Percentiles rank a stretch among this genome's conserved stretches.
phyloP scores from a whole-genome alignment of 352 stramenopile species.

The Pilasporangium apinafurcum region DNA sequence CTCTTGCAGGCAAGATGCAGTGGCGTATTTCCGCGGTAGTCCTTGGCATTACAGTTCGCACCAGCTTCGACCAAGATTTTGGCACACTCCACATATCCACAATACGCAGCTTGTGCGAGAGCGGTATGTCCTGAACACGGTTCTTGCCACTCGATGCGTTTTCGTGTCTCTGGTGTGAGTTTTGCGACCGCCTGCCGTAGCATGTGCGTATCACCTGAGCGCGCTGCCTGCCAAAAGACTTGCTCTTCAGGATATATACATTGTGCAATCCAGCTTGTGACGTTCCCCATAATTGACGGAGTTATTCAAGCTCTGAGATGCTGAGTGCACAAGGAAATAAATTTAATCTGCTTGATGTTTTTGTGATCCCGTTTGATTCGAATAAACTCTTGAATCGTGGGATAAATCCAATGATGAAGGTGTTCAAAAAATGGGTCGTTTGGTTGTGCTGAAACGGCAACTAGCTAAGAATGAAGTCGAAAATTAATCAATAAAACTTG shows the following conservation, averaged over 20 bases:
- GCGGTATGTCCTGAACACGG: constrained; percentile 33
- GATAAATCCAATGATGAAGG: too few species aligned
- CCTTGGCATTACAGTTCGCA: constrained; percentile 44
- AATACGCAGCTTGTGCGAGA: constrained; percentile 29
- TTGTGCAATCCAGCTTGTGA: constrained; percentile 41
- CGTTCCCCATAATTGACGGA: constrained; percentile 24
- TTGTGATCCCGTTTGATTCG: too few species aligned
- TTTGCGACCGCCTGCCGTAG: constrained; percentile 26
- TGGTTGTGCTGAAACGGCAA: too few species aligned
- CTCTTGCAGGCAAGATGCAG: constrained; percentile 51
- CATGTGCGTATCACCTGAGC: constrained; percentile 22
- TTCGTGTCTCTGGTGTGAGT: constrained; percentile 29
- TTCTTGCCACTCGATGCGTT: constrained; percentile 54
- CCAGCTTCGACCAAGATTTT: constrained; percentile 28
- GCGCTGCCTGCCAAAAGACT: constrained; percentile 40
- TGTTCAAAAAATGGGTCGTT: too few species aligned
- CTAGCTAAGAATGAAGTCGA: too few species aligned
- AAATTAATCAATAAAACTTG: too few species aligned
- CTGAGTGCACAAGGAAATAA: too few species aligned
- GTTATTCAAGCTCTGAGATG: too few species aligned
- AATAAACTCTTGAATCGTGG: too few species aligned
- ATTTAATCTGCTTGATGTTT: too few species aligned
- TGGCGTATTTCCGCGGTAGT: constrained; percentile 41
- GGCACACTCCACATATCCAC: constrained; percentile 40
- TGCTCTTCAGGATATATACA: constrained; percentile 52